Conservation (phyloP, 164 flowering plant genomes). For the Nymphaea thermarum region DNA sequence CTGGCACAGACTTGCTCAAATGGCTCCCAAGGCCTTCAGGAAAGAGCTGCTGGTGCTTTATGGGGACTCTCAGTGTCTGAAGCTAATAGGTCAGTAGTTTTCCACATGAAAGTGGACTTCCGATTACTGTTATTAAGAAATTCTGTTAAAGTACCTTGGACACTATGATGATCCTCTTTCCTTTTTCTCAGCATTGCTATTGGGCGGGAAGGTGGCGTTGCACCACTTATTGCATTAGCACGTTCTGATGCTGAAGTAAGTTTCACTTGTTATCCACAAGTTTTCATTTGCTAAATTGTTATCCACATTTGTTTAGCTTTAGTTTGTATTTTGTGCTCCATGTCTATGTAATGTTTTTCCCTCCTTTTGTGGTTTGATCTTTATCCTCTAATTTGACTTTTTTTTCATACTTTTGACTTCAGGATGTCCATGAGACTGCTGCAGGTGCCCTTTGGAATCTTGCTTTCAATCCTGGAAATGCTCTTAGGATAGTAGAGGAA, state of each 20-base stretch:
- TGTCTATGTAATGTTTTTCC: not conserved
- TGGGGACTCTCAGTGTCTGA: conserved; percentile 99
- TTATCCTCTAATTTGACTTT: not conserved
- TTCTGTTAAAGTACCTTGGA: not conserved
- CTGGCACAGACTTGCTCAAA: conserved; percentile 84
- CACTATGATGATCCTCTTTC: conserved; percentile 5
- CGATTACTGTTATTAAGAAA: not conserved
- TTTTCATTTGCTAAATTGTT: not conserved
- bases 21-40: conserved; percentile 93
- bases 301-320: not conserved
- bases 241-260: conserved; percentile 85
- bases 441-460: conserved; percentile 99
- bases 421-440: conserved; percentile 99
- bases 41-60: conserved; percentile 98
- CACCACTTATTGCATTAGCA: conserved; percentile 86
- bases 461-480: conserved; percentile 94
- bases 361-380: not conserved
- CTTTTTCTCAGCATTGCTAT: conserved; percentile 67
- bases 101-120: not conserved
- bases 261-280: not conserved
- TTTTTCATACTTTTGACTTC: conserved; percentile 1
- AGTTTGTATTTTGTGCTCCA: not conserved
- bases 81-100: conserved; percentile 59
- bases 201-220: conserved; percentile 95
- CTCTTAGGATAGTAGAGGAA: conserved; percentile 92